Evolutionary conservation across 1,284 basidiomycete species (phyloP).

Genomic region (Cryptococcus jaspeensis): DNA sequence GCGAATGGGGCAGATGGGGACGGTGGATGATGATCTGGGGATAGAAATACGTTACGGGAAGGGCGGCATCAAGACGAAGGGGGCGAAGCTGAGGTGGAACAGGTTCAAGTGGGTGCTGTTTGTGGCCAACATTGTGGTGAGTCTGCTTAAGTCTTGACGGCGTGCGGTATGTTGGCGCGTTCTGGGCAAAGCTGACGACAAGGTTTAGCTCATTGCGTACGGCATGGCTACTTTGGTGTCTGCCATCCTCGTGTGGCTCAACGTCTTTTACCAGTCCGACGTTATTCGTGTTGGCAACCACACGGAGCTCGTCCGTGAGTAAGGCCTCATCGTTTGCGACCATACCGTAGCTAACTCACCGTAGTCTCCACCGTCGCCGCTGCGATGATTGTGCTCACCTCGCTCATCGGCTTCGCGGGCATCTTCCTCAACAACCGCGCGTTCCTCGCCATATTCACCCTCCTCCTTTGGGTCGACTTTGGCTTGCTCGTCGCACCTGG

Average conservation of each 20-base stretch:
- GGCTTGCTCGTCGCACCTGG: constrained; percentile 64
- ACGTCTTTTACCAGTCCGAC: constrained; percentile 62
- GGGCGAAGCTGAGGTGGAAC: constrained; percentile 62
- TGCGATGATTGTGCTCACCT: constrained; percentile 61
- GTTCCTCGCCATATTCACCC: constrained; percentile 67
- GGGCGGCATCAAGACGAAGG: constrained; percentile 48
- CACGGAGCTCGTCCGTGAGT: constrained; percentile 58
- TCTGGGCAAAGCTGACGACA: neutral
- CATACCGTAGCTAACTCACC: neutral
- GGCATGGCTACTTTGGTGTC: constrained; percentile 59
- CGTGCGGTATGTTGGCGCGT: too few species aligned
- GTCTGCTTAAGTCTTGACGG: constrained; percentile 41
- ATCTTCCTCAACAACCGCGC: constrained; percentile 70
- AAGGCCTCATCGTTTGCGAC: neutral
- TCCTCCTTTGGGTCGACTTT: constrained; percentile 69
- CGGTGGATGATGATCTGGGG: constrained; percentile 61
- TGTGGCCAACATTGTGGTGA: constrained; percentile 57
- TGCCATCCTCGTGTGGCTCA: constrained; percentile 65
- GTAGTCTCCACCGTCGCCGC: constrained; percentile 61
- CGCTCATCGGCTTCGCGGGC: constrained; percentile 65
- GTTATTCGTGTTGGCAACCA: constrained; percentile 63
- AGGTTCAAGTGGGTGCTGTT: constrained; percentile 69
- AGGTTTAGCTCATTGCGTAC: constrained; percentile 57
- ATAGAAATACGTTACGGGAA: constrained; percentile 52
- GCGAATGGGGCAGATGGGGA: constrained; percentile 58